phyloP scores from a whole-genome alignment of 192 early-diverging fungal species.

The Backusella liffmaniae region DNA sequence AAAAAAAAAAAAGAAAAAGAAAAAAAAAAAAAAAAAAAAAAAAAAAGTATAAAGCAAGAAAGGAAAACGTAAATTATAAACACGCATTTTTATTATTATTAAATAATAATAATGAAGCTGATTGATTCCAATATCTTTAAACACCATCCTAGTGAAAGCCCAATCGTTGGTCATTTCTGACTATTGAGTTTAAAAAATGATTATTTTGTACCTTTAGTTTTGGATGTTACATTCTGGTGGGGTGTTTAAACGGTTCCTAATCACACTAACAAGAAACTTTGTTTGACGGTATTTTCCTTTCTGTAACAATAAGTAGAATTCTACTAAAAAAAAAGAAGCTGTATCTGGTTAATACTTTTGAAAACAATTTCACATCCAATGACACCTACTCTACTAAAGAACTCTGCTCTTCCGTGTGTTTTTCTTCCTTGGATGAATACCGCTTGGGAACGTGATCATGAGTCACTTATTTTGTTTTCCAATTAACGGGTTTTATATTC shows the following conservation, averaged over 20 bases:
- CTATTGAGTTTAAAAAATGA: background rate
- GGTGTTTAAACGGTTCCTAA: background rate
- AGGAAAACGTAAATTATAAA: background rate
- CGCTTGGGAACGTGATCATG: background rate
- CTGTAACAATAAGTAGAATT: background rate
- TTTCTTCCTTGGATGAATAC: background rate
- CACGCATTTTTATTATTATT: background rate
- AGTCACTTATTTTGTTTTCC: background rate
- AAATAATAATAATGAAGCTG: background rate
- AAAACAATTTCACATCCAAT: background rate
- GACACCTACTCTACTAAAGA: background rate
- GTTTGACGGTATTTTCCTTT: background rate
- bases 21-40: background rate
- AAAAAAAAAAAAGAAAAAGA: background rate
- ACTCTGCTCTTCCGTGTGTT: background rate
- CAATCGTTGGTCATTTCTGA: conserved; percentile 3
- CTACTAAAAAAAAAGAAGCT: background rate
- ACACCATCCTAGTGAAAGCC: background rate
- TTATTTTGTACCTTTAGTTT: background rate
- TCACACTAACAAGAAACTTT: background rate
- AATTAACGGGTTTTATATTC: background rate
- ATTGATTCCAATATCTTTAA: background rate
- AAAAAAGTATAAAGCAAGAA: background rate
- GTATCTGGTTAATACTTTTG: too few species aligned
- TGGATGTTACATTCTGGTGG: background rate